phyloP scores from a whole-genome alignment of 2,329 filamentous ascomycete species.

The Aschersonia sp. region DNA sequence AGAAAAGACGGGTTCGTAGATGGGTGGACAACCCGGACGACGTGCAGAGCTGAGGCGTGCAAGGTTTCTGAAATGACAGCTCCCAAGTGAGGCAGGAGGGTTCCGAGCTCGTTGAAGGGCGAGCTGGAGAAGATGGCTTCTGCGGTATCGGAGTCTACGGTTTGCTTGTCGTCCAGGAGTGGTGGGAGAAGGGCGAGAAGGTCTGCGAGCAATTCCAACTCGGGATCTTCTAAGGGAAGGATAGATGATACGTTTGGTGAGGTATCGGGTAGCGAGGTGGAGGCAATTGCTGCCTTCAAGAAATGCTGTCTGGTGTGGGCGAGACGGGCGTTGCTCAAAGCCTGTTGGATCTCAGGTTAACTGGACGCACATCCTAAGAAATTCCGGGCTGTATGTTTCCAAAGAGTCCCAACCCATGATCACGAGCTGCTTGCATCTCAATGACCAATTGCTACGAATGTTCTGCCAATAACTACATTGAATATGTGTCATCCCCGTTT shows the following conservation, averaged over 20 bases:
- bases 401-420: too few relatives aligned
- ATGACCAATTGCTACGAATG: too few relatives aligned
- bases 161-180: constrained; percentile 23
- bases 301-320: constrained; percentile 34
- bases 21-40: constrained; percentile 33
- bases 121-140: constrained; percentile 33
- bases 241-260: constrained; percentile 2
- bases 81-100: constrained; percentile 32
- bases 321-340: constrained; percentile 33
- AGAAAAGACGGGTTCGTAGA: constrained; percentile 39
- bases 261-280: constrained; percentile 19
- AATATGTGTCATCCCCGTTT: too few relatives aligned
- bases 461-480: too few relatives aligned
- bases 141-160: constrained; percentile 20
- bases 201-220: constrained; percentile 28
- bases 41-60: constrained; percentile 29
- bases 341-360: constrained; percentile 16
- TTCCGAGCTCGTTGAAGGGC: constrained; percentile 31
- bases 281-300: constrained; percentile 33
- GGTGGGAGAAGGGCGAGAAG: constrained; percentile 40
- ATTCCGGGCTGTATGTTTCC: too few relatives aligned
- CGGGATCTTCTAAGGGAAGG: constrained; percentile 16
- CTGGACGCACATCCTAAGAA: too few relatives aligned
- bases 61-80: constrained; percentile 34
- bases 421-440: too few relatives aligned